phyloP scores from a whole-genome alignment of 2,329 filamentous ascomycete genomes.

The Colletotrichum liaoningense region DNA sequence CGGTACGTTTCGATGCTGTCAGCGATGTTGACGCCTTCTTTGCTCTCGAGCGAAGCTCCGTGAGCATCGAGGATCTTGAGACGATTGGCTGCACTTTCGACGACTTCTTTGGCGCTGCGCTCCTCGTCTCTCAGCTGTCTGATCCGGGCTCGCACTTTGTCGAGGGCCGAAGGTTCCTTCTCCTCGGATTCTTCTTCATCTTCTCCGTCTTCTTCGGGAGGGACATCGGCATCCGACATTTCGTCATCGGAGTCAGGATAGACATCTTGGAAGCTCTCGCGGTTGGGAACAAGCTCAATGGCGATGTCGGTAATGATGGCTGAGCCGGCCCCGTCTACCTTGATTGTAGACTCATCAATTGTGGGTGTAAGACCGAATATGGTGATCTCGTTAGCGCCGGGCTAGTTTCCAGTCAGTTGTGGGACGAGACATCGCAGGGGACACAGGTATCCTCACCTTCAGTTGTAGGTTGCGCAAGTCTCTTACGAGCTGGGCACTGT shows the following conservation, averaged over 20 bases:
- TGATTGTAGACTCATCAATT: conserved; percentile 69
- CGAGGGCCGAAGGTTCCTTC: conserved; percentile 37
- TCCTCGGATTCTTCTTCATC: conserved; percentile 40
- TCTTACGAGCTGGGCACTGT: conserved; percentile 68
- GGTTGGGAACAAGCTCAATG: conserved; percentile 67
- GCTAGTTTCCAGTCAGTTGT: conserved; percentile 60
- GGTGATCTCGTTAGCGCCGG: conserved; percentile 68
- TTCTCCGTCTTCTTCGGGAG: conserved; percentile 34
- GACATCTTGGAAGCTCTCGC: conserved; percentile 64
- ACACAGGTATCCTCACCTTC: conserved; percentile 45
- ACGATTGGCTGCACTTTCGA: conserved; percentile 50
- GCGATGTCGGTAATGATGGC: conserved; percentile 72
- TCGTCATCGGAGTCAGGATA: conserved; percentile 60
- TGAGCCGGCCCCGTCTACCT: conserved; percentile 66
- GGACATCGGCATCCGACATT: conserved; percentile 39
- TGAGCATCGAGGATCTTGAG: conserved; percentile 55
- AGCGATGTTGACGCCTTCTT: conserved; percentile 48
- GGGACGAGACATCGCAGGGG: conserved; percentile 57
- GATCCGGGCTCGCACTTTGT: conserved; percentile 45
- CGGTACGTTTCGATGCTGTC: conserved; percentile 54
- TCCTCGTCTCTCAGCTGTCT: conserved; percentile 45
- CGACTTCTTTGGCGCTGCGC: conserved; percentile 43
- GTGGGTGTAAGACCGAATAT: conserved; percentile 66
- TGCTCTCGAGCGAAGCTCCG: conserved; percentile 49
- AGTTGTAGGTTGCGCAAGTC: conserved; percentile 67